A percentile compares a stretch with the other conserved stretches of the same genome.
phyloP scores from a whole-genome alignment of 192 early-diverging fungal species.

The Mortierella hygrophila region DNA sequence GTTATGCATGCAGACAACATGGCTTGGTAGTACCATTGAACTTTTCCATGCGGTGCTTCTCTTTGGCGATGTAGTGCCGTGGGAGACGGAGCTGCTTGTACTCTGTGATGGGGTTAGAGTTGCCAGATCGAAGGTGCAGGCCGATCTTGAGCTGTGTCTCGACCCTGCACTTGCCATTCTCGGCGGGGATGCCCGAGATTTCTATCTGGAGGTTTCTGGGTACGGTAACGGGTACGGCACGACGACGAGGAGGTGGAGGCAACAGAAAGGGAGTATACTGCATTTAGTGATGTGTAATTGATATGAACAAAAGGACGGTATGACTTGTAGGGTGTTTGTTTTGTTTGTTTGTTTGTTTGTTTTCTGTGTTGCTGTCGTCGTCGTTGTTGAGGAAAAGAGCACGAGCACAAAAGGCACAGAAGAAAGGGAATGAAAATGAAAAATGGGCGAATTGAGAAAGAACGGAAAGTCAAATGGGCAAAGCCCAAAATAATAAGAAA shows the following conservation, averaged over 20 bases:
- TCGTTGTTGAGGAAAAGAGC: neutral
- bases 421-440: neutral
- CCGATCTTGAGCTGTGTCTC: slow-evolving; percentile 90
- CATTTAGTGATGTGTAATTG: slow-evolving; percentile 10
- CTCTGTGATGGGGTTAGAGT: slow-evolving; percentile 65
- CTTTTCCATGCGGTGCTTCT: slow-evolving; percentile 71
- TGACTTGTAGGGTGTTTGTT: neutral
- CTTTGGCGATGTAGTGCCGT: slow-evolving; percentile 76
- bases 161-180: slow-evolving; percentile 75
- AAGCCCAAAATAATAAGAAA: neutral
- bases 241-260: slow-evolving; percentile 3
- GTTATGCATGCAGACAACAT: too few species aligned
- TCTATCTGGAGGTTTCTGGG: slow-evolving; percentile 32
- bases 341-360: neutral
- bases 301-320: neutral
- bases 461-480: neutral
- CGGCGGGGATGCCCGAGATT: slow-evolving; percentile 55
- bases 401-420: neutral
- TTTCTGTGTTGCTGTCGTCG: neutral
- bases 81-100: slow-evolving; percentile 83
- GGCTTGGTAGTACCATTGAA: slow-evolving; percentile 47
- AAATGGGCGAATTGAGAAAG: neutral
- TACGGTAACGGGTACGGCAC: neutral
- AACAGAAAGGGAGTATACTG: slow-evolving; percentile 18
- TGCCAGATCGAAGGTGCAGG: slow-evolving; percentile 68